A percentile compares a stretch with the other conserved stretches of the same genome.
phyloP scores from a whole-genome alignment of 148 eudicot species.

The Rhododendron ovatum region DNA sequence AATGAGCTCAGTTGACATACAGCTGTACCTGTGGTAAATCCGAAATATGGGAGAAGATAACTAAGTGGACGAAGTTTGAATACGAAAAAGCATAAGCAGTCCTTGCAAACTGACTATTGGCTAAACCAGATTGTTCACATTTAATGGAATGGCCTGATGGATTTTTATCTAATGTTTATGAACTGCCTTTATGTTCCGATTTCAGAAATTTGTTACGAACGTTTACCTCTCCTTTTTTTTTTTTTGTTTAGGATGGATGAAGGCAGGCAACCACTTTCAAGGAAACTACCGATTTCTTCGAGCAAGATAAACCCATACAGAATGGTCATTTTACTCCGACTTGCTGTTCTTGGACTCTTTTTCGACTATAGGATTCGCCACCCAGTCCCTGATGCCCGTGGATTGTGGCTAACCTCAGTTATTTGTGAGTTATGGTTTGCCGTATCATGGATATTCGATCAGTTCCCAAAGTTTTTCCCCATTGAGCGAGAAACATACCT shows the following conservation, averaged over 20 bases:
- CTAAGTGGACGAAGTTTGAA: not conserved
- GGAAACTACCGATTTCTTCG: conserved; percentile 83
- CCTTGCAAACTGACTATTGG: not conserved
- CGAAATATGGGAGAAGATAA: not conserved
- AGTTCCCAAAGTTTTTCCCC: conserved; percentile 95
- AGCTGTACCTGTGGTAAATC: not conserved
- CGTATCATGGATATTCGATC: conserved; percentile 92
- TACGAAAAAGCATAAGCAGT: not conserved
- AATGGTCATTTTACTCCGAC: conserved; percentile 72
- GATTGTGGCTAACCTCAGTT: conserved; percentile 87
- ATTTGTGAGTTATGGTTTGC: conserved; percentile 98
- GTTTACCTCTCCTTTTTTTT: not conserved
- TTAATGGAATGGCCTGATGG: not conserved
- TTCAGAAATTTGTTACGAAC: not conserved
- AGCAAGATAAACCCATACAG: conserved; percentile 97
- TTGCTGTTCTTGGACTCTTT: conserved; percentile 70
- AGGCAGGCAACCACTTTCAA: conserved; percentile 97
- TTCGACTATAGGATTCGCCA: conserved; percentile 86
- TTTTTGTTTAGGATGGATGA: conserved; percentile 76
- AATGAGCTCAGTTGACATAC: not conserved
- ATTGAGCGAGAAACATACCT: conserved; percentile 95
- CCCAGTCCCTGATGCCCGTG: conserved; percentile 84
- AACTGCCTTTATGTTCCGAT: not conserved
- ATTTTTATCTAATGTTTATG: not conserved
- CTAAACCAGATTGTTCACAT: not conserved